Conservation (phyloP, 345 rosid genomes). For the Citrus maxima region DNA sequence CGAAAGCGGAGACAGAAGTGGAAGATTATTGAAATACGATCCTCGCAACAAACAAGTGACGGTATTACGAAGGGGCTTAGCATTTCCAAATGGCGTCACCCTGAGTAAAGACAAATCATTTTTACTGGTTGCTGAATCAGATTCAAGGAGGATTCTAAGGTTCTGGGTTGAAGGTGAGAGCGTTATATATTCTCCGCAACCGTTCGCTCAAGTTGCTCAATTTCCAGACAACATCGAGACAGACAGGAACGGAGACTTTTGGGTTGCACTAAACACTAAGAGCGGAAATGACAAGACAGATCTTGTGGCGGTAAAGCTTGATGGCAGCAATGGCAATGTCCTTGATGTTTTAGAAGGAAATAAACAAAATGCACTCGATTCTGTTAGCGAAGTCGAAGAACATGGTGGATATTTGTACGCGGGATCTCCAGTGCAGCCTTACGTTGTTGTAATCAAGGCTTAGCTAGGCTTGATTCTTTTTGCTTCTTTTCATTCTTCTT, state of each 20-base stretch:
- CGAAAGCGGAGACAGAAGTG: constrained; percentile 29
- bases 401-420: constrained; percentile 24
- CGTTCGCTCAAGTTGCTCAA: constrained; percentile 26
- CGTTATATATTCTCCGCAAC: neutral
- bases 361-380: constrained; percentile 21
- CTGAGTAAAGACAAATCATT: constrained; percentile 43
- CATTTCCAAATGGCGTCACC: constrained; percentile 48
- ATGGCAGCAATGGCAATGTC: constrained; percentile 20
- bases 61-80: constrained; percentile 25
- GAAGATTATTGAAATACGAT: constrained; percentile 45
- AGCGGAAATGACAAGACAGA: constrained; percentile 23
- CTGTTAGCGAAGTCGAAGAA: constrained; percentile 45
- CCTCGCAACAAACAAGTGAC: constrained; percentile 26
- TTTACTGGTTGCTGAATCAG: constrained; percentile 38
- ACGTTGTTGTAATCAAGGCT: too few species aligned
- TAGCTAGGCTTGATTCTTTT: too few species aligned
- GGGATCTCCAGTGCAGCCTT: constrained; percentile 26
- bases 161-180: neutral
- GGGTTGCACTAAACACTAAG: constrained; percentile 51
- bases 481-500: too few species aligned
- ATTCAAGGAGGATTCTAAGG: neutral
- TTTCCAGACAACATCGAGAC: constrained; percentile 42
- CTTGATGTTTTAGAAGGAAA: constrained; percentile 29
- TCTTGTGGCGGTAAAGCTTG: constrained; percentile 34
- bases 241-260: constrained; percentile 48